Conservation (phyloP, 768 basidiomycete genomes). For the Lactarius tabidus region DNA sequence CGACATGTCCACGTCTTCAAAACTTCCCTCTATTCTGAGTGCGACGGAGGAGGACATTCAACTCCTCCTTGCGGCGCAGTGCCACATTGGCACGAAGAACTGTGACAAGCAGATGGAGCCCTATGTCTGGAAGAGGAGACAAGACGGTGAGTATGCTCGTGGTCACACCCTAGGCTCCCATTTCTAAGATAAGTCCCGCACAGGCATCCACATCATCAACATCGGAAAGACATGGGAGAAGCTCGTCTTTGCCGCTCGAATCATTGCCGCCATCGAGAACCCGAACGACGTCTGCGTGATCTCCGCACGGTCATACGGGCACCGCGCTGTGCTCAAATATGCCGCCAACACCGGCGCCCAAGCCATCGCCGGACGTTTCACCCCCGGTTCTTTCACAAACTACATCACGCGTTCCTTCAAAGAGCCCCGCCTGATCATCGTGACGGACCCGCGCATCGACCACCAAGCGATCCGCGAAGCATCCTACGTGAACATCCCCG, state of each 20-base stretch:
- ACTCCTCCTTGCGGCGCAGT: constrained; percentile 90
- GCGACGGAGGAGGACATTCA: constrained; percentile 98
- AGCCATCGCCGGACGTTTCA: constrained; percentile 98
- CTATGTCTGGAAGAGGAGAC: constrained; percentile 95
- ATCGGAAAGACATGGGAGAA: constrained; percentile 99
- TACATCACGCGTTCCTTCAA: constrained; percentile 99
- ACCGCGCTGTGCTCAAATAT: constrained; percentile 98
- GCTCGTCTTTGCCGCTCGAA: constrained; percentile 94
- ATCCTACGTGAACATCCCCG: constrained; percentile 99
- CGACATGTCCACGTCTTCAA: constrained; percentile 73
- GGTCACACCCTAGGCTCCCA: not conserved
- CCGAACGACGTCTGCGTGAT: constrained; percentile 98
- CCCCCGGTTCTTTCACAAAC: constrained; percentile 98
- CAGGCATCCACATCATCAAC: constrained; percentile 96
- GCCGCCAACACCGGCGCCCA: constrained; percentile 97
- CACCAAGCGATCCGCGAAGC: constrained; percentile 99
- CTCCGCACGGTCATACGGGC: constrained; percentile 97
- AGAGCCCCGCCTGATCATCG: constrained; percentile 97
- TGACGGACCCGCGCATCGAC: constrained; percentile 98
- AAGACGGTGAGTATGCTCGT: constrained; percentile 70
- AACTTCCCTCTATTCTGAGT: constrained; percentile 89
- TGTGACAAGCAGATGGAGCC: constrained; percentile 99
- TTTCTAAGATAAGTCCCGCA: constrained; percentile 19
- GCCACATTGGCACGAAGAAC: constrained; percentile 97
- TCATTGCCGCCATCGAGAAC: constrained; percentile 97